A percentile compares a stretch with the other conserved stretches of the same genome.
Conservation (phyloP, 192 early-diverging fungal genomes). For the Coemansia sp. region DNA sequence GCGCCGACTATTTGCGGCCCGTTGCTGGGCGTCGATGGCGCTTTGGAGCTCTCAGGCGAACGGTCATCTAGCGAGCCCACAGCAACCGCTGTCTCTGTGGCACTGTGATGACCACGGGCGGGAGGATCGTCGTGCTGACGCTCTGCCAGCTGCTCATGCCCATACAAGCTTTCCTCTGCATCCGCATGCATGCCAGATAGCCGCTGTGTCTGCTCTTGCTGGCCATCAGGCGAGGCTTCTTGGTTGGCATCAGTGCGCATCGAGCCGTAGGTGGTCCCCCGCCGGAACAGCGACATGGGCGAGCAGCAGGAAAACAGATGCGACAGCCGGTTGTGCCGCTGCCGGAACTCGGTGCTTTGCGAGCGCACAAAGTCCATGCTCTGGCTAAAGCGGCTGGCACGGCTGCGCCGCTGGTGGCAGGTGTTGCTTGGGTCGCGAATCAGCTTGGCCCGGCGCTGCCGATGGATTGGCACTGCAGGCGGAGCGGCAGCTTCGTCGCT, state of each 20-base stretch:
- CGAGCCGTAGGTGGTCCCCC: slow-evolving; percentile 42
- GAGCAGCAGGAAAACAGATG: slow-evolving; percentile 50
- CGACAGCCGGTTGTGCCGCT: slow-evolving; percentile 27
- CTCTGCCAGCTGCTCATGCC: slow-evolving; percentile 1
- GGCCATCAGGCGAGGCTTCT: slow-evolving; percentile 6
- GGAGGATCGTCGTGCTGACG: slow-evolving; percentile 1
- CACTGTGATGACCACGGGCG: slow-evolving; percentile 10
- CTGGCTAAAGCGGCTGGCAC: slow-evolving; percentile 28
- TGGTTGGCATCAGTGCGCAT: slow-evolving; percentile 37
- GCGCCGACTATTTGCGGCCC: slow-evolving; percentile 11
- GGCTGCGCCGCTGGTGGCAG: slow-evolving; percentile 36
- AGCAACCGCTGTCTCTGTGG: slow-evolving; percentile 39
- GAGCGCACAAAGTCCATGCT: slow-evolving; percentile 52
- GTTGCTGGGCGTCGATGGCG: slow-evolving; percentile 16
- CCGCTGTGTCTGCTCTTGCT: slow-evolving; percentile 14
- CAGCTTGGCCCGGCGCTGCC: slow-evolving; percentile 46
- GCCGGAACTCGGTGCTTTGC: slow-evolving; percentile 21
- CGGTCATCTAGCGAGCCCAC: slow-evolving; percentile 36
- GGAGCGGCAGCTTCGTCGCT: slow-evolving; percentile 29
- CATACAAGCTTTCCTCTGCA: slow-evolving; percentile 9
- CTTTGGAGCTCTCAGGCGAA: slow-evolving; percentile 28
- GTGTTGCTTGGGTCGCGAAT: slow-evolving; percentile 49
- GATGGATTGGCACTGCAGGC: slow-evolving; percentile 7
- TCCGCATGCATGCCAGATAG: background rate
- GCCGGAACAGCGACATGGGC: slow-evolving; percentile 46